A percentile compares a stretch with the other conserved stretches of the same genome.
phyloP scores from a whole-genome alignment of 2,329 filamentous ascomycete species.

The Fusarium chaquense region DNA sequence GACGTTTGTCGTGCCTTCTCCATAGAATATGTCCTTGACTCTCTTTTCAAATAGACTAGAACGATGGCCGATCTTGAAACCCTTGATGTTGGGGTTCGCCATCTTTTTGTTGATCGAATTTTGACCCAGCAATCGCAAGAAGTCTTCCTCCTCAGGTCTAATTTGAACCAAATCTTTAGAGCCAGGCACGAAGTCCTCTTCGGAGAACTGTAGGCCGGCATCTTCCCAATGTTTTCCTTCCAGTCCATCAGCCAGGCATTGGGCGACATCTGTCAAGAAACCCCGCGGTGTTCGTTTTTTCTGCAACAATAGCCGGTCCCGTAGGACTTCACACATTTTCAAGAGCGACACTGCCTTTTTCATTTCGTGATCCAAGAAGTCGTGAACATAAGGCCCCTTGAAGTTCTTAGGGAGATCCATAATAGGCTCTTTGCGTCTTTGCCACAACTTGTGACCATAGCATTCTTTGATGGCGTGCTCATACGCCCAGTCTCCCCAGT shows the following conservation, averaged over 20 bases:
- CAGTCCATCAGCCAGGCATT: slow-evolving; percentile 25
- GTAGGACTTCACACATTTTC: slow-evolving; percentile 26
- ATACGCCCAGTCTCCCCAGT: slow-evolving; percentile 39
- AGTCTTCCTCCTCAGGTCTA: slow-evolving; percentile 42
- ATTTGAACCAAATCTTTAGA: slow-evolving; percentile 19
- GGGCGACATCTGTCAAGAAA: slow-evolving; percentile 31
- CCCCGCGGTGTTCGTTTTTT: slow-evolving; percentile 29
- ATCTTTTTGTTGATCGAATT: slow-evolving; percentile 24
- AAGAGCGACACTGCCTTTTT: slow-evolving; percentile 32
- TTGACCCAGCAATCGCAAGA: slow-evolving; percentile 41
- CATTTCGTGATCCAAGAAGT: slow-evolving; percentile 45
- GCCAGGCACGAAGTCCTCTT: slow-evolving; percentile 12
- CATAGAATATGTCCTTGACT: slow-evolving; percentile 41
- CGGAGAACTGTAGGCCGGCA: slow-evolving; percentile 21
- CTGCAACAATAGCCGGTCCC: slow-evolving; percentile 16
- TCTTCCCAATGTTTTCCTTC: not conserved
- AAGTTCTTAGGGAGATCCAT: slow-evolving; percentile 46
- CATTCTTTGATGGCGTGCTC: slow-evolving; percentile 35
- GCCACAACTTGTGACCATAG: slow-evolving; percentile 15
- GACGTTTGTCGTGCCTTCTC: slow-evolving; percentile 25
- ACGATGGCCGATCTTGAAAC: not conserved
- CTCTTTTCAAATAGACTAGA: slow-evolving; percentile 41
- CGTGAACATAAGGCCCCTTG: slow-evolving; percentile 38
- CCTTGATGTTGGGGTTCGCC: slow-evolving; percentile 3
- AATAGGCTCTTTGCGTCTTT: slow-evolving; percentile 21